A percentile compares a stretch with the other conserved stretches of the same genome.
phyloP scores from a whole-genome alignment of 768 basidiomycete species.

The Suillus cothurnatus region DNA sequence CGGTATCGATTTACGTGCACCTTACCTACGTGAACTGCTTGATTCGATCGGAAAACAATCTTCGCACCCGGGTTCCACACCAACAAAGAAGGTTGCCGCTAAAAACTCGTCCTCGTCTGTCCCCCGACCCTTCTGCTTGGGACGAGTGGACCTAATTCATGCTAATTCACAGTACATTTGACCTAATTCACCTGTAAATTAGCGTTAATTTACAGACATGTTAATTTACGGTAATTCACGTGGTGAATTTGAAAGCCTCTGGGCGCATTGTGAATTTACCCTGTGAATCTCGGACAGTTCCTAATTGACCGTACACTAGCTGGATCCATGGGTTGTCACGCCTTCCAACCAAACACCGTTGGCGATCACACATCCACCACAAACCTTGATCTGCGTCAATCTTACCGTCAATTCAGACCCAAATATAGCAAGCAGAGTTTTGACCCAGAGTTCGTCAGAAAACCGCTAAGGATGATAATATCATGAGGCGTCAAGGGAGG shows the following conservation, averaged over 20 bases:
- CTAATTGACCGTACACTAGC: not conserved
- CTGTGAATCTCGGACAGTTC: no score
- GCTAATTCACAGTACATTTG: not conserved
- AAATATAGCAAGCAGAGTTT: no score
- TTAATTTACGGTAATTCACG: not conserved
- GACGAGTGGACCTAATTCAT: not conserved
- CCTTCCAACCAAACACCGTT: no score
- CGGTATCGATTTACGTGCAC: conserved; percentile 1
- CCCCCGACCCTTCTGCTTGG: not conserved
- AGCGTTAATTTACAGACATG: not conserved
- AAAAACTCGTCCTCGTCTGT: not conserved
- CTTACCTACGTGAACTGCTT: conserved; percentile 7
- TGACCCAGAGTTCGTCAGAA: no score
- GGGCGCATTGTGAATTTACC: not conserved
- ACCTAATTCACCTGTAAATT: not conserved
- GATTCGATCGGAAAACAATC: conserved; percentile 5
- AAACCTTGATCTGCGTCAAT: no score
- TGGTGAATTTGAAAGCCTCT: not conserved
- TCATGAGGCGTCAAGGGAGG: no score
- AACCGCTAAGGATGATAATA: no score
- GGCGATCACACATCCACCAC: no score
- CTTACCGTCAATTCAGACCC: no score
- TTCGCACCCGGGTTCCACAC: not conserved
- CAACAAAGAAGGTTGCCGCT: not conserved
- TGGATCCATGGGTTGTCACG: no score